A percentile compares a stretch with the other conserved stretches of the same genome.
Conservation (phyloP, 139 green algal species). For the Astrephomene gubernaculifera region DNA sequence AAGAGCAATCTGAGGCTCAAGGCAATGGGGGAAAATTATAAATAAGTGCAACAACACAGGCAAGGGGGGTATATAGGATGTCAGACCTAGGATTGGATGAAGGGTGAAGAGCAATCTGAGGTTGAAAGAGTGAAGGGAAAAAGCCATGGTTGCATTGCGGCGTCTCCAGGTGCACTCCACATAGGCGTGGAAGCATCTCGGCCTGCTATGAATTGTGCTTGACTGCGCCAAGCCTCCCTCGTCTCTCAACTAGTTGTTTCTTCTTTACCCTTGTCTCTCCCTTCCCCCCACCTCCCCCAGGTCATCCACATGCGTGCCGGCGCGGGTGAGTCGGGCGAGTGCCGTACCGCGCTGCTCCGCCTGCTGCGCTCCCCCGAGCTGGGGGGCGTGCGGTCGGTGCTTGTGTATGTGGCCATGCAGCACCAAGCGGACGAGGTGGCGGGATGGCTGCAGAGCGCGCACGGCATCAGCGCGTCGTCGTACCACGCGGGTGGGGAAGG, state of each 20-base stretch:
- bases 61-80: no score
- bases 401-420: constrained; percentile 81
- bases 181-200: no score
- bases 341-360: constrained; percentile 31
- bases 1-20: neutral
- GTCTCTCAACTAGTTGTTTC: no score
- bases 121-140: no score
- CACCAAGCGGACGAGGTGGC: constrained; percentile 76
- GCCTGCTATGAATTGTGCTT: no score
- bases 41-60: no score
- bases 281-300: constrained; percentile 26
- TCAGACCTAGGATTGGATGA: no score
- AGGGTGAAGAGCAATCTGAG: no score
- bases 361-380: constrained; percentile 67
- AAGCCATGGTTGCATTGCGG: no score
- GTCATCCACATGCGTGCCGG: constrained; percentile 51
- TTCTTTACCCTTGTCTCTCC: neutral
- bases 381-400: constrained; percentile 50
- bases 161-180: no score
- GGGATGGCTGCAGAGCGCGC: constrained; percentile 57
- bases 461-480: constrained; percentile 61
- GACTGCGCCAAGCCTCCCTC: no score
- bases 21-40: neutral
- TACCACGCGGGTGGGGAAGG: constrained; percentile 81
- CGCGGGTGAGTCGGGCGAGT: constrained; percentile 19